A percentile compares a stretch with the other conserved stretches of the same genome.
phyloP scores from a whole-genome alignment of 441 rosid species.

The Populus hybrid region DNA sequence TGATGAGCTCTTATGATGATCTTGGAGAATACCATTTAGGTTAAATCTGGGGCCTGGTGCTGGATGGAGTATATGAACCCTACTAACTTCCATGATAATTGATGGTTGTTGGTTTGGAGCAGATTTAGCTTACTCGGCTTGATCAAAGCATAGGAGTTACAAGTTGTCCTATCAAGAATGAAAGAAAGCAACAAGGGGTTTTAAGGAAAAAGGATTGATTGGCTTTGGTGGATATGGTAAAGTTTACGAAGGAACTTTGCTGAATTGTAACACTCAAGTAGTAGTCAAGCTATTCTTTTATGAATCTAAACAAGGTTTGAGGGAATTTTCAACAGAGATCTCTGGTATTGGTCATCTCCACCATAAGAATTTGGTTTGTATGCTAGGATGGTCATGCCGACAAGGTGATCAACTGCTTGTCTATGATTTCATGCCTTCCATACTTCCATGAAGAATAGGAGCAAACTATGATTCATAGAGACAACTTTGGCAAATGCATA shows the following conservation, averaged over 20 bases:
- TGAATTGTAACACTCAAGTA: slow-evolving; percentile 38
- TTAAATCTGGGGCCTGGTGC: slow-evolving; percentile 53
- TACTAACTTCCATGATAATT: slow-evolving; percentile 38
- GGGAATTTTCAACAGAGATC: slow-evolving; percentile 68
- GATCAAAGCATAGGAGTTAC: slow-evolving; percentile 69
- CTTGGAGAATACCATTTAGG: slow-evolving; percentile 88
- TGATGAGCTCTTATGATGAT: slow-evolving; percentile 92
- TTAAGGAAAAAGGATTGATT: slow-evolving; percentile 51
- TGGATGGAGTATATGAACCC: slow-evolving; percentile 67
- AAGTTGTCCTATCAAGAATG: slow-evolving; percentile 56
- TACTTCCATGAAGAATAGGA: slow-evolving; percentile 71
- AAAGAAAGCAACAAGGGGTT: slow-evolving; percentile 60
- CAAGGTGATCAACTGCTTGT: slow-evolving; percentile 62
- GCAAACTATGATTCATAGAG: slow-evolving; percentile 61
- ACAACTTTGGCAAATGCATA: slow-evolving; percentile 5
- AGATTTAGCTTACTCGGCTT: not conserved
- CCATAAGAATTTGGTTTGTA: slow-evolving; percentile 66
- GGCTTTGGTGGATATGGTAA: slow-evolving; percentile 74
- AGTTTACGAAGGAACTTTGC: slow-evolving; percentile 66
- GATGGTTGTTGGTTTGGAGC: no score
- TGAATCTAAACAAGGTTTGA: slow-evolving; percentile 74
- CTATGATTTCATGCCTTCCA: slow-evolving; percentile 63
- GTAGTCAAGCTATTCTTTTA: slow-evolving; percentile 72
- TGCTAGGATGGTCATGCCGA: slow-evolving; percentile 75
- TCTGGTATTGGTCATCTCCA: slow-evolving; percentile 72